Base-by-base conservation (phyloP, 2,329 filamentous ascomycete genomes). In the Septoria linicola region DNA sequence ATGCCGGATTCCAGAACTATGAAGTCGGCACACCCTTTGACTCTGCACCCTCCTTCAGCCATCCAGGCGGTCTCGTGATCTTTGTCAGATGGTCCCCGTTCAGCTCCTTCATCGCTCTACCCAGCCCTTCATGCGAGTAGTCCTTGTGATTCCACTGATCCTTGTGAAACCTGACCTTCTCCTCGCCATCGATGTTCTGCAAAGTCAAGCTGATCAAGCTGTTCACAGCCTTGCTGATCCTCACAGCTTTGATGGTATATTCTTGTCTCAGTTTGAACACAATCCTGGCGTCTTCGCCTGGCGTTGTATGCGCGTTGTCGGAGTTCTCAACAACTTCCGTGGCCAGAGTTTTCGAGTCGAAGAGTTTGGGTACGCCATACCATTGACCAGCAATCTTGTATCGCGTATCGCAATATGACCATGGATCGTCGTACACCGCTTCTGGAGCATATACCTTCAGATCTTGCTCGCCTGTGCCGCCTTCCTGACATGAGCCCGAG, bases 311-410 rank as follows among this genome's bases (percentile, higher is more conserved):
- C 27, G 31, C 19, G 8, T 31, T 31, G 3, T 40, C 23, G 1
- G 44, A 30, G 10, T 17, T 47, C 4, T 48, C 43, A 1, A 59
- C 54, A 3, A 62, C 51, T 42, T 59, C 53, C 6, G 52, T 34
- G 8, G 39, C 43, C 3, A 49, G 39, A 19, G 56, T 60, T 7
- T 45, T 47, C n/a, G 49, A 53, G 6, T 45, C 20, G 35, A 58
- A 55, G 6, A 60, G 44, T 13, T 42, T 53, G 8, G 59, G 55
- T 19, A 61, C 59, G 64, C 72, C 73, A 56, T 73, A 77, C 74
- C 75, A 78, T 58, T 79, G 73, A 6, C 75, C 74, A 1, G 74
- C 74, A 51, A 79, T 77, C 59, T 77, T 78, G 53, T 75, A 76
- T 6, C 49, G 34, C 0, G 72, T 76, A 59, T 79, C 74, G 57